These are phyloP conservation scores for Fonsecaea erecta DNA, from an alignment of 2,329 filamentous ascomycete genomes.

Conservation along the genomic window DNA sequence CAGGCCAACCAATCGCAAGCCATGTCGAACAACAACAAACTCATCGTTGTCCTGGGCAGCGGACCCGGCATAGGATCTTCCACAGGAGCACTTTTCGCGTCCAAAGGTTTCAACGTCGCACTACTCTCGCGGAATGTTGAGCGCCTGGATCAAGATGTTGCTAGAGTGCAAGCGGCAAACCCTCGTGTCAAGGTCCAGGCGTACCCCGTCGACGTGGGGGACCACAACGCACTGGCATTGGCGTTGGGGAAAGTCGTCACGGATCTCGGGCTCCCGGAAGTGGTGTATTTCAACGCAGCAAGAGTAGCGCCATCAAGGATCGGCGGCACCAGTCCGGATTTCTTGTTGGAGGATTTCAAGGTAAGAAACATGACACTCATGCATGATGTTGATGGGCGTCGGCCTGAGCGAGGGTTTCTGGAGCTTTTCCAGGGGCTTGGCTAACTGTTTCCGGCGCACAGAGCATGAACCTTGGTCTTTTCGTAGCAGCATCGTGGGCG, in stretches of 20 bases:
- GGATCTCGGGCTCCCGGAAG: slow-evolving; percentile 25
- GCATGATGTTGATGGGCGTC: neutral
- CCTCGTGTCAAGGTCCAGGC: slow-evolving; percentile 22
- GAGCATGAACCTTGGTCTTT: slow-evolving; percentile 30
- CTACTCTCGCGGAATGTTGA: slow-evolving; percentile 25
- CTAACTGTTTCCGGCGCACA: slow-evolving; percentile 3
- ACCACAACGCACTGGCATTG: slow-evolving; percentile 20
- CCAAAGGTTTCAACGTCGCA: slow-evolving; percentile 26
- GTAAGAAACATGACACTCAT: neutral
- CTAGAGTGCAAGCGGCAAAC: slow-evolving; percentile 12
- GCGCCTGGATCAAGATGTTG: slow-evolving; percentile 24
- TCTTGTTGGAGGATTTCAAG: slow-evolving; percentile 31
- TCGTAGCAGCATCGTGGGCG: slow-evolving; percentile 28
- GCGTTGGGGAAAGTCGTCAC: slow-evolving; percentile 19
- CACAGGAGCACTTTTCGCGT: slow-evolving; percentile 23
- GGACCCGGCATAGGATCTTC: slow-evolving; percentile 28
- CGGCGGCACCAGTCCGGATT: slow-evolving; percentile 16
- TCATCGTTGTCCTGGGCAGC: slow-evolving; percentile 27
- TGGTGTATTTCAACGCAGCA: slow-evolving; percentile 31
- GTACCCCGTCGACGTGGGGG: slow-evolving; percentile 24
- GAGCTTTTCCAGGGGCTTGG: neutral
- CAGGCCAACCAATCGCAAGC: neutral
- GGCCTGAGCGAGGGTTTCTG: too few species aligned
- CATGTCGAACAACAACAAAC: slow-evolving; percentile 13
- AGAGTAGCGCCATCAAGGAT: slow-evolving; percentile 21